Evolutionary conservation across 2,329 filamentous ascomycete genomes (phyloP), one percentile per base, ranked within the genome.

Genomic region (Aaosphaeria arxii): DNA sequence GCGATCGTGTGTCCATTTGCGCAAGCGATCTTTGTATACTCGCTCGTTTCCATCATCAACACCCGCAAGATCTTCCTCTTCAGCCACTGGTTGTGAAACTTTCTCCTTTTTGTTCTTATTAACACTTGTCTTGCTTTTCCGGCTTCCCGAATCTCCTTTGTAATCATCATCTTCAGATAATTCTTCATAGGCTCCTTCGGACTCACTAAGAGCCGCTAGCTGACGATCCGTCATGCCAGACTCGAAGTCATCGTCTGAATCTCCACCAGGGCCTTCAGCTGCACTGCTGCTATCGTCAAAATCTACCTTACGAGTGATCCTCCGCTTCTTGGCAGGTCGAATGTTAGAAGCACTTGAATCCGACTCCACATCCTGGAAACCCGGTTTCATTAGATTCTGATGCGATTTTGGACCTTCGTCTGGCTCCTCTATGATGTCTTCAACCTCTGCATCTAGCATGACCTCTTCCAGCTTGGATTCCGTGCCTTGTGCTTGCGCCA

Each of bases 1-100:
- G 60, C 87, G 78, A 53, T 80, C 75, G 42, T 78, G 73, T 1
- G 88, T 79, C 94, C 94, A 99, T 46, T 82, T 82, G 24, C 82
- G 78, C 4, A 99, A 69, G 39, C 94, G 83, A 40, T 76, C 75
- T 60, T 89, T 87, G 65, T 95, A 99, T 17, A 91, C 78, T 0
- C 78, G 74, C 66, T 96, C 91, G 50, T 95, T 87, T 1, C 94
- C 95, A 67, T 99, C 94, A 61, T 99, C 94, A 17, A 96, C 71
- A 2, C 81, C 81, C 9, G 78, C 76, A 30, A 86, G 68, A 57
- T 85, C 82, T 56, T 84, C 80, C 39, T 68, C 60, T 36, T 66
- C 64, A 7, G 58, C 59, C 11, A 57, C 62, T 4, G 58, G 58
- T 9, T 11, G 9, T 7, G 9, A 11, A n/a, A 9, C 11, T 53